Evolutionary conservation across 495 filamentous ascomycete genomes (phyloP), one percentile per base, ranked within the genome.

Genomic region (Margaritispora aquatica): DNA sequence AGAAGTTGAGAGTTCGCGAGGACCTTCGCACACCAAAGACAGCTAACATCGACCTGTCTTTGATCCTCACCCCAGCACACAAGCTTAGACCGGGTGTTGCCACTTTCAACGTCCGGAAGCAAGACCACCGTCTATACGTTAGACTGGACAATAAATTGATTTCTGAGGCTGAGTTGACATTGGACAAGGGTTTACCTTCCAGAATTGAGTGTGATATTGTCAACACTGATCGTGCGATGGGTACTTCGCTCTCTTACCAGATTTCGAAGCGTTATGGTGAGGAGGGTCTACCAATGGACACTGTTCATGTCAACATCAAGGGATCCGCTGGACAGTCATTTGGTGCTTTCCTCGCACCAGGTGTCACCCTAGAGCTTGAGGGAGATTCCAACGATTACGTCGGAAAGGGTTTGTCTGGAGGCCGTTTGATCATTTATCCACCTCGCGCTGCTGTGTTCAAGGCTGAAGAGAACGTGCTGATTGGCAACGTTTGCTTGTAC

Each of bases 241-340:
- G 94, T 68, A 91, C 94, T 13, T 97, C 93, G 2, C 79, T 99
- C 11, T 99, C 94, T 1, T 99, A 97, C 73, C 92, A 97, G 63
- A 89, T 99, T 70, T 96, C 91, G 60, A 90, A 89, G 76, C 81
- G 87, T 47, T 97, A 93, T 65, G 94, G 95, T 55, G 92, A 96
- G 73, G 84, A 81, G 55, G 94, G 94, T 55, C 72, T 99, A 47
- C 93, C 95, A 9, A 87, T 90, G 68, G 95, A 97, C 68, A 97
- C 94, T 15, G 89, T 99, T 38, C 94, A 99, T 68, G 89, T 90
- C 66, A 97, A 96, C 69, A 93, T 99, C 73, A 92, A 93, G 76
- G 94, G 94, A n/a, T 99, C 94, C 41, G 94, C 94, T 57, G 94
- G 94, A 63, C 94, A 99, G 72, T 97, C 94, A 2, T 99, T 99